A percentile compares a stretch with the other conserved stretches of the same genome.
phyloP scores from a whole-genome alignment of 1,284 basidiomycete genomes.

The Puccinia polysora region DNA sequence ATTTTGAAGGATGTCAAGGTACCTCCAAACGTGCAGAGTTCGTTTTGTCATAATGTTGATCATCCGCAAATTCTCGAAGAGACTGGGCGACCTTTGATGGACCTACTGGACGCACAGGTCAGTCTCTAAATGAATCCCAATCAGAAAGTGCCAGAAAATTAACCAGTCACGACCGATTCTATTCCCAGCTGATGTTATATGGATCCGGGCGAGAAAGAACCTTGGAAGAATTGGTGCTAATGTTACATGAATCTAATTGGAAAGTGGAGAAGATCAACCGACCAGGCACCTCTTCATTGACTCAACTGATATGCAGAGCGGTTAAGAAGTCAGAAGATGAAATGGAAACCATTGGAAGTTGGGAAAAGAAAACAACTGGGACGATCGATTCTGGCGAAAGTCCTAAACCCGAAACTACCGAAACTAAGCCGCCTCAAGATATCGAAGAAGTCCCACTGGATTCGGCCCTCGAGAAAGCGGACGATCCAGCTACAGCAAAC shows the following conservation, averaged over 20 bases:
- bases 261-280: slow-evolving; percentile 36
- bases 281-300: slow-evolving; percentile 37
- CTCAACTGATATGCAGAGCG: slow-evolving; percentile 28
- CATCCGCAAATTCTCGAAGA: slow-evolving; percentile 34
- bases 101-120: slow-evolving; percentile 36
- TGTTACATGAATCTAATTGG: slow-evolving; percentile 35
- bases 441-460: no score
- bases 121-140: no score
- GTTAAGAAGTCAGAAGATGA: slow-evolving; percentile 22
- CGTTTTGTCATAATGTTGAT: slow-evolving; percentile 32
- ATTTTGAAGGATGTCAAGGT: slow-evolving; percentile 32
- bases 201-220: slow-evolving; percentile 35
- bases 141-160: no score
- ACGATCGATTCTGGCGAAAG: not conserved
- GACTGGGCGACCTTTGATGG: slow-evolving; percentile 37
- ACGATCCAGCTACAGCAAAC: no score
- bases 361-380: slow-evolving; percentile 14
- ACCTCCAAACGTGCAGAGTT: slow-evolving; percentile 24
- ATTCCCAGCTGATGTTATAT: slow-evolving; percentile 43
- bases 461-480: no score
- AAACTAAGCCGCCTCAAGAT: no score
- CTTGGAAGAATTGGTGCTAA: slow-evolving; percentile 31
- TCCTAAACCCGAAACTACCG: not conserved
- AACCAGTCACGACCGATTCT: no score
- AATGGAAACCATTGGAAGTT: slow-evolving; percentile 13